Evolutionary conservation across 441 rosid species (phyloP).

Genomic region (Eruca vesicaria): DNA sequence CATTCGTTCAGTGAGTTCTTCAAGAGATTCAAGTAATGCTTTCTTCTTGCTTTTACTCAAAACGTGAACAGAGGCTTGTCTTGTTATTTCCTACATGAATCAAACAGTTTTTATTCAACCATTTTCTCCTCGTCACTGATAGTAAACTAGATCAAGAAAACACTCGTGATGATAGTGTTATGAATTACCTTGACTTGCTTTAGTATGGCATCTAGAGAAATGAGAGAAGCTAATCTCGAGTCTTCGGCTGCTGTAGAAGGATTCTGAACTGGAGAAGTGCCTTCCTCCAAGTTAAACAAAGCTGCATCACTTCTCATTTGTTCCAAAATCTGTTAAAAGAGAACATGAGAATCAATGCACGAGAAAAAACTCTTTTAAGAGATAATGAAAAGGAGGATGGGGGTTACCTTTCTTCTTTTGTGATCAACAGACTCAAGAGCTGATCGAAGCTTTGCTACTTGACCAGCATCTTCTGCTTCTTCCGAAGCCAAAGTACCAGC

Average conservation of each 20-base stretch:
- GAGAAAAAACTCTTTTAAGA: background rate
- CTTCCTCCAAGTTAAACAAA: constrained; percentile 68
- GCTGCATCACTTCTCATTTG: constrained; percentile 94
- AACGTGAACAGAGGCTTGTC: constrained; percentile 67
- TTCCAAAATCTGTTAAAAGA: constrained; percentile 66
- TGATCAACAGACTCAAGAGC: constrained; percentile 99
- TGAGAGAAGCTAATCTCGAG: constrained; percentile 94
- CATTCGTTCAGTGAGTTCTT: constrained; percentile 83
- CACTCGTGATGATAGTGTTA: constrained; percentile 15
- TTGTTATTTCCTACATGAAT: constrained; percentile 70
- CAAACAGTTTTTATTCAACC: constrained; percentile 3
- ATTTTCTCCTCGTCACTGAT: background rate
- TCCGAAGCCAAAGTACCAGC: constrained; percentile 95
- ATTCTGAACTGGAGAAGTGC: constrained; percentile 62
- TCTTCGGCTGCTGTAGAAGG: constrained; percentile 98
- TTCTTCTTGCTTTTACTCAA: constrained; percentile 87
- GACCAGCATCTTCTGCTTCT: constrained; percentile 83
- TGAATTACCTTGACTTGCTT: constrained; percentile 90
- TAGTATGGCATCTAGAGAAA: constrained; percentile 90
- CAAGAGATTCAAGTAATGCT: constrained; percentile 70
- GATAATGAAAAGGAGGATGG: background rate
- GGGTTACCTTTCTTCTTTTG: constrained; percentile 84
- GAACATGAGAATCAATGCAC: background rate
- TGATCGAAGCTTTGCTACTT: constrained; percentile 89
- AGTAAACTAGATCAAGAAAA: constrained; percentile 5